Percentiles rank a stretch among this genome's conserved stretches.
Evolutionary conservation across 441 rosid genomes (phyloP).

Genomic region (Arabidopsis hybrid): DNA sequence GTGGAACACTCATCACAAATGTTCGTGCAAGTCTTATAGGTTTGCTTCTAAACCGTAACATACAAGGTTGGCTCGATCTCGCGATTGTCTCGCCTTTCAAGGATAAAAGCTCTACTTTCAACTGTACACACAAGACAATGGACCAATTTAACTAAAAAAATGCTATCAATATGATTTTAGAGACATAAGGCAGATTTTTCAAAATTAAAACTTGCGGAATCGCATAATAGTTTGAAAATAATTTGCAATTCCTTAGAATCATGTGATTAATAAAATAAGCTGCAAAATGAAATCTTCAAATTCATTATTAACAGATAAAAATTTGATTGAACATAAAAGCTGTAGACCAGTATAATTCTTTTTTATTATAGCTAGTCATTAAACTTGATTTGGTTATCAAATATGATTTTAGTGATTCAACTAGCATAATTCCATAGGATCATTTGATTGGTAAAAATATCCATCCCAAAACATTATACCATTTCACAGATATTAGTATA

Average conservation of each 20-base stretch:
- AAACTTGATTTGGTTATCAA: neutral
- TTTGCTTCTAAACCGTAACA: conserved; percentile 70
- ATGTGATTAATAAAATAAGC: no score
- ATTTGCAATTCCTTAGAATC: neutral
- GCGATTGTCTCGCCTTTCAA: conserved; percentile 54
- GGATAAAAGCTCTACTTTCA: conserved; percentile 70
- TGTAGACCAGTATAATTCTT: no score
- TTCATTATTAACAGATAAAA: no score
- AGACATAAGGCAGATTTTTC: no score
- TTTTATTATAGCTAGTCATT: neutral
- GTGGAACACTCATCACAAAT: conserved; percentile 61
- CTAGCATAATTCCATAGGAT: neutral
- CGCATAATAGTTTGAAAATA: no score
- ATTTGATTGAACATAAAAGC: no score
- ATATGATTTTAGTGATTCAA: neutral
- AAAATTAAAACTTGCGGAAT: no score
- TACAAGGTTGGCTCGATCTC: conserved; percentile 74
- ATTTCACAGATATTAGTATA: neutral
- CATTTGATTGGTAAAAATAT: neutral
- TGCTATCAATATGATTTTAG: neutral
- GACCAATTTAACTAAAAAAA: neutral
- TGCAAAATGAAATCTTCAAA: neutral
- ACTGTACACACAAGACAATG: conserved; percentile 46
- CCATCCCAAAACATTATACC: neutral
- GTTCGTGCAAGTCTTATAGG: conserved; percentile 63